Evolutionary conservation across 305 asterid species (phyloP).

Genomic region (Plantago lanceolata): DNA sequence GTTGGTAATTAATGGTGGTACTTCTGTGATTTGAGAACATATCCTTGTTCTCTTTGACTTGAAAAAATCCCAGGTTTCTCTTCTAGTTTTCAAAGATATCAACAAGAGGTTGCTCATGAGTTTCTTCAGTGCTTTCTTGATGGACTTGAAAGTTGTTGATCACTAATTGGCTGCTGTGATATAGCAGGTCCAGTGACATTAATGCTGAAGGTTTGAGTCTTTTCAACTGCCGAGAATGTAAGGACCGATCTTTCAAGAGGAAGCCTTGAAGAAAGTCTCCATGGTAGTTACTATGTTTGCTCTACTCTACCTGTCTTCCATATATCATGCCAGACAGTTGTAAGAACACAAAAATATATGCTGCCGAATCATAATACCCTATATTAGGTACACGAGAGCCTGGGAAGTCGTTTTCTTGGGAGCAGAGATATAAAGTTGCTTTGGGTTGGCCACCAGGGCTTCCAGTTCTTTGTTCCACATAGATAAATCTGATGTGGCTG

Average conservation of each 20-base stretch:
- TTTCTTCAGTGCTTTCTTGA: conserved; percentile 84
- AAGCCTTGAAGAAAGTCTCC: conserved; percentile 86
- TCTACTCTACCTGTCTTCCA: conserved; percentile 12
- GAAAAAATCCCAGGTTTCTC: conserved; percentile 60
- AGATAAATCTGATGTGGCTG: conserved; percentile 63
- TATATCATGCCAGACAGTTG: conserved; percentile 6
- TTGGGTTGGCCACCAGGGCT: conserved; percentile 77
- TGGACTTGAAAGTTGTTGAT: conserved; percentile 66
- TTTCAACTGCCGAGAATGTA: no score
- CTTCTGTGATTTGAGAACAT: conserved; percentile 4
- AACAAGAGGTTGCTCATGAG: conserved; percentile 96
- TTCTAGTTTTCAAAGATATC: conserved; percentile 56
- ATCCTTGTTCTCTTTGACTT: conserved; percentile 38
- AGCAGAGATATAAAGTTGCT: conserved; percentile 74
- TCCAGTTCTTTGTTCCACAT: conserved; percentile 52
- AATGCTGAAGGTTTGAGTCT: no score
- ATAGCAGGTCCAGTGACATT: no score
- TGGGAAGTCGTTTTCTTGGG: conserved; percentile 48
- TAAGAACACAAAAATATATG: conserved; percentile 3
- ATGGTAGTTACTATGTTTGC: conserved; percentile 52
- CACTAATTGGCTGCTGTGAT: no score
- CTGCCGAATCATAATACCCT: conserved; percentile 15
- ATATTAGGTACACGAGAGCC: conserved; percentile 44
- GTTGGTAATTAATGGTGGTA: not conserved
- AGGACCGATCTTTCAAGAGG: conserved; percentile 77